Evolutionary conservation across 2,329 filamentous ascomycete genomes (phyloP).

Genomic region (Aspergillus hiratsukae): DNA sequence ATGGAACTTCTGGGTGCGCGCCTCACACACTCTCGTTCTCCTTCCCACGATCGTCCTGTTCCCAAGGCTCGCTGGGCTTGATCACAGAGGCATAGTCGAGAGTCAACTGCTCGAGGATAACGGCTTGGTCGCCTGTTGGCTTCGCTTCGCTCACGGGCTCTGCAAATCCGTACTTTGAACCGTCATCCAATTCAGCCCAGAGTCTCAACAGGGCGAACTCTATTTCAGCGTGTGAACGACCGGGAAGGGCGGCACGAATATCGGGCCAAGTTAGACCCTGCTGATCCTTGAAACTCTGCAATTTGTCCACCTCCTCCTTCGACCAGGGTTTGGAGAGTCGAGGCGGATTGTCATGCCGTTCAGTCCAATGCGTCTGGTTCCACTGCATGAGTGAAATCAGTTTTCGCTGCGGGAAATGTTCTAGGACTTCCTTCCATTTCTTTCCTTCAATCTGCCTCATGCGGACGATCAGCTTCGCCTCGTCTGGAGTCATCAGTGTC

Average conservation of each 20-base stretch:
- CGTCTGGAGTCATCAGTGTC: conserved; percentile 26
- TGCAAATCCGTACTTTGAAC: conserved; percentile 7
- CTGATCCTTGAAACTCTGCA: conserved; percentile 23
- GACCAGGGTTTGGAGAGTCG: conserved; percentile 27
- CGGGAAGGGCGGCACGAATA: conserved; percentile 25
- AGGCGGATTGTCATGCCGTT: conserved; percentile 23
- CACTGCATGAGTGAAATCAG: conserved; percentile 20
- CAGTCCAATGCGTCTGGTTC: conserved; percentile 27
- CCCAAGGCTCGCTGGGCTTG: not conserved
- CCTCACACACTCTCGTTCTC: not conserved
- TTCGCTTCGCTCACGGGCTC: not conserved
- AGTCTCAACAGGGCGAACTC: conserved; percentile 32
- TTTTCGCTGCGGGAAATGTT: conserved; percentile 23
- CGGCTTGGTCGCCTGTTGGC: not conserved
- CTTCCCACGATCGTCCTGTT: not conserved
- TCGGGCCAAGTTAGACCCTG: conserved; percentile 28
- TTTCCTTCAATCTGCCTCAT: conserved; percentile 25
- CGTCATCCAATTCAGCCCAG: conserved; percentile 22
- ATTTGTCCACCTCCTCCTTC: conserved; percentile 19
- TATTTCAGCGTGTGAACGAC: conserved; percentile 26
- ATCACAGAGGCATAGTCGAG: not conserved
- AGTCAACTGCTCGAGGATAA: not conserved
- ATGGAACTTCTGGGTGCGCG: not conserved
- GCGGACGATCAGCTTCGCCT: conserved; percentile 27
- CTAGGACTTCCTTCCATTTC: conserved; percentile 27